These are phyloP conservation scores for Torulaspora pretoriensis DNA, from an alignment of 1,139 yeast genomes.

Conservation along the genomic window DNA sequence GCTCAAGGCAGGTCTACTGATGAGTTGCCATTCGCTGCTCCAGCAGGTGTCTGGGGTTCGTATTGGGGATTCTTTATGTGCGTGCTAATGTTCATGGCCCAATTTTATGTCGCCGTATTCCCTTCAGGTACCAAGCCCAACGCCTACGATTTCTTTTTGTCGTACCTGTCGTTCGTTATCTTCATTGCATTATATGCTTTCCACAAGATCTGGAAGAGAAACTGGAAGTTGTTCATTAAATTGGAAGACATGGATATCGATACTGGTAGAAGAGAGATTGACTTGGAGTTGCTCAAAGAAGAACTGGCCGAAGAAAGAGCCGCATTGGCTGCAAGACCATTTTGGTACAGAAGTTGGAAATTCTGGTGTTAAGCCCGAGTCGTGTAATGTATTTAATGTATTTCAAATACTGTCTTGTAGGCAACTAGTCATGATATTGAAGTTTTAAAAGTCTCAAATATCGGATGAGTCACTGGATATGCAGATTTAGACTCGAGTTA, in stretches of 20 bases:
- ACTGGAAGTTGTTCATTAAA: slow-evolving; percentile 50
- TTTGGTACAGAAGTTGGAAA: slow-evolving; percentile 48
- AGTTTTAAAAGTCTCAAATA: not conserved
- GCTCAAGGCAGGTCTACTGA: slow-evolving; percentile 54
- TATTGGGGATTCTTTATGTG: slow-evolving; percentile 46
- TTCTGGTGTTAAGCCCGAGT: slow-evolving; percentile 48
- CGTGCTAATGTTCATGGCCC: slow-evolving; percentile 50
- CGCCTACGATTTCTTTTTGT: slow-evolving; percentile 55
- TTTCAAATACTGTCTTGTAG: not conserved
- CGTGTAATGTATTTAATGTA: slow-evolving; percentile 1
- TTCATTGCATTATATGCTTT: slow-evolving; percentile 50
- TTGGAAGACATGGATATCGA: slow-evolving; percentile 61
- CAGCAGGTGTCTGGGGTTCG: slow-evolving; percentile 54
- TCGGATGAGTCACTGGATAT: not conserved
- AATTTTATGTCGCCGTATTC: slow-evolving; percentile 54
- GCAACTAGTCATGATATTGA: not conserved
- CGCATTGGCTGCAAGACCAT: slow-evolving; percentile 49
- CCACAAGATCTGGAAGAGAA: slow-evolving; percentile 56
- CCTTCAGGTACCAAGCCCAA: slow-evolving; percentile 53
- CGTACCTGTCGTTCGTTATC: slow-evolving; percentile 63
- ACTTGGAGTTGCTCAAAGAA: slow-evolving; percentile 60
- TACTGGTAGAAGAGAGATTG: slow-evolving; percentile 69
- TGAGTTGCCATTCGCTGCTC: slow-evolving; percentile 53
- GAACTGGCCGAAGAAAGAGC: slow-evolving; percentile 67
- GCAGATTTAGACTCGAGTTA: too few relatives aligned